These are phyloP conservation scores for Musa beccarii DNA, from an alignment of 176 grass and related monocot species.

Conservation along the genomic window DNA sequence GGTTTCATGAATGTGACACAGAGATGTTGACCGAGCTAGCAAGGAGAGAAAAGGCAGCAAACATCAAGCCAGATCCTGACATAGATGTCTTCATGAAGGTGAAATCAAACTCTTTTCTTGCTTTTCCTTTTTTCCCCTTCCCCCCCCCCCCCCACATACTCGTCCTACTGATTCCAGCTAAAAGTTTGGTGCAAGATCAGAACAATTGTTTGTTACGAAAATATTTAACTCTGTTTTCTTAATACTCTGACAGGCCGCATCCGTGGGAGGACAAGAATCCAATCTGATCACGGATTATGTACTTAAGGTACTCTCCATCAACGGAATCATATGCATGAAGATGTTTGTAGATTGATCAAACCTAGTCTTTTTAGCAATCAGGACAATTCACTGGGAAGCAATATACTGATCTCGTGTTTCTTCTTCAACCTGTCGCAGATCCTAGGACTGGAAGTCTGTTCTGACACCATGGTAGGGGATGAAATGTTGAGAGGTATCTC, in stretches of 20 bases:
- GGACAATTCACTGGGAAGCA: too few relatives aligned
- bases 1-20: conserved; percentile 3
- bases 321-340: neutral
- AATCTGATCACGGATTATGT: conserved; percentile 75
- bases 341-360: too few relatives aligned
- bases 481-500: conserved; percentile 88
- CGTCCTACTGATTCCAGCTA: neutral
- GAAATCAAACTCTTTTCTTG: neutral
- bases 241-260: conserved; percentile 40
- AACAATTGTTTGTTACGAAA: neutral
- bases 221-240: neutral
- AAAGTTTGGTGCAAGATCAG: neutral
- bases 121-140: neutral
- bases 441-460: conserved; percentile 72
- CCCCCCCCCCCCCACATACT: too few relatives aligned
- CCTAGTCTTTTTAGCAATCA: too few relatives aligned
- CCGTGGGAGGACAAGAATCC: conserved; percentile 48
- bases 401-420: conserved; percentile 6
- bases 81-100: conserved; percentile 97
- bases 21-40: conserved; percentile 75
- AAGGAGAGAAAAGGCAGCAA: conserved; percentile 79
- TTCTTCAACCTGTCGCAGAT: conserved; percentile 36
- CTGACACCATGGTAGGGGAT: conserved; percentile 87
- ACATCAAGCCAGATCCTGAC: conserved; percentile 90
- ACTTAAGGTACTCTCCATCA: conserved; percentile 51